Evolutionary conservation across 73 alveolate species (phyloP).

Genomic region (Symbiodinium pilosum): DNA sequence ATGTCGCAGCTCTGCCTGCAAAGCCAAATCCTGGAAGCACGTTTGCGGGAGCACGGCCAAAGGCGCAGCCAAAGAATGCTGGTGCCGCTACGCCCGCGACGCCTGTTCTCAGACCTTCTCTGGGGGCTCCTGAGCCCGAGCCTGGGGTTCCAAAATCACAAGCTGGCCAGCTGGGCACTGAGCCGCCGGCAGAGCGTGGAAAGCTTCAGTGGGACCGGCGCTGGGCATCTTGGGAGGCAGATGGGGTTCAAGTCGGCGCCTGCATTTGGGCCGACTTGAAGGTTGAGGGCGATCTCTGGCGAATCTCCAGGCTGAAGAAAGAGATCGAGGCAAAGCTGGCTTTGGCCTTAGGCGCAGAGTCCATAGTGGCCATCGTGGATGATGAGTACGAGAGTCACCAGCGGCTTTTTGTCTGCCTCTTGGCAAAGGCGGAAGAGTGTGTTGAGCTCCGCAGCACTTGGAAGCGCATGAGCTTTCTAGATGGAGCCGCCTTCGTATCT

Average conservation of each 20-base stretch:
- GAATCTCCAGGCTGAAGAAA: not conserved
- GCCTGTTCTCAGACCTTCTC: not conserved
- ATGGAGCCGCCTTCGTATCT: not conserved
- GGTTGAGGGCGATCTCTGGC: not conserved
- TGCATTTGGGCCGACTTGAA: conserved; percentile 63
- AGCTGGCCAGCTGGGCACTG: not conserved
- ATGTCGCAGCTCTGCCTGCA: not conserved
- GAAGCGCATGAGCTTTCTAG: not conserved
- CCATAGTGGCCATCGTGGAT: conserved; percentile 33
- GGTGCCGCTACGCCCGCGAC: not conserved
- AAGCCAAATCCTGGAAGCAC: not conserved
- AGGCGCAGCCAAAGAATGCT: not conserved
- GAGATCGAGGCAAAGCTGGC: not conserved
- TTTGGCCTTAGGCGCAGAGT: conserved; percentile 18
- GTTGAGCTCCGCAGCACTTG: not conserved
- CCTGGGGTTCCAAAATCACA: not conserved
- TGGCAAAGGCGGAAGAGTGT: conserved; percentile 43
- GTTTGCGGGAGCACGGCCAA: not conserved
- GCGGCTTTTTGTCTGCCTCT: conserved; percentile 56
- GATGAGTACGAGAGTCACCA: not conserved
- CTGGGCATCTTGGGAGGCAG: conserved; percentile 20
- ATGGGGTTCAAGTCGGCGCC: conserved; percentile 18
- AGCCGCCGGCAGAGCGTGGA: not conserved
- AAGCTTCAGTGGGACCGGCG: conserved; percentile 13
- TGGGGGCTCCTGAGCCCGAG: not conserved